These are phyloP conservation scores for Yamadazyma mexicana DNA, from an alignment of 1,139 yeast species.

Conservation along the genomic window DNA sequence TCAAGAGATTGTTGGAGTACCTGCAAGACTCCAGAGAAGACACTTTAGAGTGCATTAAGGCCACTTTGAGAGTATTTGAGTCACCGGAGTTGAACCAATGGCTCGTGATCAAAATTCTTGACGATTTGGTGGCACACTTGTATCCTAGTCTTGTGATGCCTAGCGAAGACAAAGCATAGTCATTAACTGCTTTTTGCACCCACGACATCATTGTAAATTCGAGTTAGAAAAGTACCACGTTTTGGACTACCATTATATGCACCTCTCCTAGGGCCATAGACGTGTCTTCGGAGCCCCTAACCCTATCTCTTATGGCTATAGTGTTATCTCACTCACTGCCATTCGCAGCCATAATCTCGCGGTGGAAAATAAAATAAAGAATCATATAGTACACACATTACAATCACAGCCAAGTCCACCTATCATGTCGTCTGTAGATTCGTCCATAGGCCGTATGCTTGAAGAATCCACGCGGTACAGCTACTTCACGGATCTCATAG, in stretches of 20 bases:
- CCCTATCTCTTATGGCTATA: too few relatives aligned
- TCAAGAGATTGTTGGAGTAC: constrained; percentile 11
- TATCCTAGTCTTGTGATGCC: constrained; percentile 31
- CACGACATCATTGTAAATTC: too few relatives aligned
- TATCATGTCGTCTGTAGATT: background rate
- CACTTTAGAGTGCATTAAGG: constrained; percentile 16
- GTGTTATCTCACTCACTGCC: too few relatives aligned
- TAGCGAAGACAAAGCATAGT: too few relatives aligned
- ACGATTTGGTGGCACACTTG: constrained; percentile 26
- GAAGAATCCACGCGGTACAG: constrained; percentile 6
- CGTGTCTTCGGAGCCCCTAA: too few relatives aligned
- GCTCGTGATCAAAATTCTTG: constrained; percentile 30
- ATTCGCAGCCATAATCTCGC: too few relatives aligned
- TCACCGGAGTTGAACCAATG: constrained; percentile 25
- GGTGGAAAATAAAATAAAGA: too few relatives aligned
- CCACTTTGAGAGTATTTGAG: constrained; percentile 24
- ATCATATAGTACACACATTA: too few relatives aligned
- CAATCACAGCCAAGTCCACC: background rate
- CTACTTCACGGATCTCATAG: constrained; percentile 9
- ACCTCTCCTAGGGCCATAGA: too few relatives aligned
- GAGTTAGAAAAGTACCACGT: too few relatives aligned
- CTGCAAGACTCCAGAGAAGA: constrained; percentile 19
- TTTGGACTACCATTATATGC: too few relatives aligned
- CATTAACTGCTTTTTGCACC: too few relatives aligned
- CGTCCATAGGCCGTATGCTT: background rate